Percentiles rank a stretch among this genome's conserved stretches.
phyloP scores from a whole-genome alignment of 1,139 yeast species.

The Taphrina pruni region DNA sequence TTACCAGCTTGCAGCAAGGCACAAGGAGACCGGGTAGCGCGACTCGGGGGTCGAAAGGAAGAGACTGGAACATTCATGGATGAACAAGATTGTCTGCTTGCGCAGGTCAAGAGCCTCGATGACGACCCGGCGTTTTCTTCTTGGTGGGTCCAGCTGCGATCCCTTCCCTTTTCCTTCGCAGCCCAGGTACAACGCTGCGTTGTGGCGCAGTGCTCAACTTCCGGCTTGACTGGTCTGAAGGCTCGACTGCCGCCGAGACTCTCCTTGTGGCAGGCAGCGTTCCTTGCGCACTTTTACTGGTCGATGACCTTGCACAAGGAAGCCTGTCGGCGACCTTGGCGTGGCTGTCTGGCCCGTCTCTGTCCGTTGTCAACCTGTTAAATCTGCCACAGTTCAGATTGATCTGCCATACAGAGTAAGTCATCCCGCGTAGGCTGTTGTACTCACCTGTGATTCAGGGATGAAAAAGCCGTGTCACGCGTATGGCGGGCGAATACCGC shows the following conservation, averaged over 20 bases:
- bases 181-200: background rate
- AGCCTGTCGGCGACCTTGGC: background rate
- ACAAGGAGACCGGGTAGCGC: background rate
- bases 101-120: constrained; percentile 2
- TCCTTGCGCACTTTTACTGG: background rate
- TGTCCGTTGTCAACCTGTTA: background rate
- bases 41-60: background rate
- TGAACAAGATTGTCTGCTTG: background rate
- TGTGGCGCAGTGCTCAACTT: background rate
- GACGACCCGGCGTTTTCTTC: constrained; percentile 4
- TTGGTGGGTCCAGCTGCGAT: background rate
- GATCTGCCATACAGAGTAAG: background rate
- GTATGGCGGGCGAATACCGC: too few relatives aligned
- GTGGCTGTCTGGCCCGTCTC: background rate
- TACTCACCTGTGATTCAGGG: too few relatives aligned
- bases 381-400: background rate
- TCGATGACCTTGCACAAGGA: background rate
- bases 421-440: background rate
- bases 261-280: too few relatives aligned
- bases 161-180: constrained; percentile 3
- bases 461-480: too few relatives aligned
- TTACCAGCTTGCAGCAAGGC: background rate
- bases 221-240: constrained; percentile 8
- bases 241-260: background rate
- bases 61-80: constrained; percentile 5